Evolutionary conservation across 768 basidiomycete genomes (phyloP).

Genomic region (Amanita pallidorosea): DNA sequence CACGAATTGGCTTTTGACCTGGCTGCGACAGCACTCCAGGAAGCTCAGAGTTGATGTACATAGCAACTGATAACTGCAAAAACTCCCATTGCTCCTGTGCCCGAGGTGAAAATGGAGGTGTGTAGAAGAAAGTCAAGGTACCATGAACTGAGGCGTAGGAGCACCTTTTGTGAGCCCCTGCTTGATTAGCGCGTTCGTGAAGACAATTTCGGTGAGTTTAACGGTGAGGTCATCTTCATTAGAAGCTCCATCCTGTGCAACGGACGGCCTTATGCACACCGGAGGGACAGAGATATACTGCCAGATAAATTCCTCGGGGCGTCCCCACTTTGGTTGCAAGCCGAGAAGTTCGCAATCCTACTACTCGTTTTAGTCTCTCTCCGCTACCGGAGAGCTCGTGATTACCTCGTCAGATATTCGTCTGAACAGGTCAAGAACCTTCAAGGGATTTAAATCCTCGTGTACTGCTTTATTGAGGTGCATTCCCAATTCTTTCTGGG

Average conservation of each 20-base stretch:
- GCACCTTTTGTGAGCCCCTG: constrained; percentile 82
- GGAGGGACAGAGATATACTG: constrained; percentile 98
- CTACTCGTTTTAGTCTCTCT: not conserved
- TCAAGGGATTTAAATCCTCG: constrained; percentile 91
- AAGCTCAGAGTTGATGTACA: constrained; percentile 97
- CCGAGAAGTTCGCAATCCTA: constrained; percentile 95
- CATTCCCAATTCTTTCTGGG: constrained; percentile 76
- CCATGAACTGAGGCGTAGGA: constrained; percentile 86
- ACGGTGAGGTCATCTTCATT: constrained; percentile 98
- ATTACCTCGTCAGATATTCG: constrained; percentile 84
- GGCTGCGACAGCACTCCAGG: constrained; percentile 85
- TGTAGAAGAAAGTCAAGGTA: constrained; percentile 14
- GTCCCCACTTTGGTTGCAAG: constrained; percentile 74
- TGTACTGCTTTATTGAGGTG: constrained; percentile 82
- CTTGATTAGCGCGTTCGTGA: constrained; percentile 87
- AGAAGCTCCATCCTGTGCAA: constrained; percentile 94
- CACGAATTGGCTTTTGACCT: constrained; percentile 91
- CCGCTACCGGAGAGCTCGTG: not conserved
- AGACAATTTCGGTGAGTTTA: constrained; percentile 94
- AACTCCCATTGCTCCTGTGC: constrained; percentile 96
- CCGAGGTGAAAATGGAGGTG: not conserved
- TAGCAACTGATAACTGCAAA: constrained; percentile 85
- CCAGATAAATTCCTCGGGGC: constrained; percentile 98
- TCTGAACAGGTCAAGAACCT: constrained; percentile 86
- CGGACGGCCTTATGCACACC: constrained; percentile 93